Conservation (phyloP, 2,329 filamentous ascomycete species). For the Talaromyces sp. region DNA sequence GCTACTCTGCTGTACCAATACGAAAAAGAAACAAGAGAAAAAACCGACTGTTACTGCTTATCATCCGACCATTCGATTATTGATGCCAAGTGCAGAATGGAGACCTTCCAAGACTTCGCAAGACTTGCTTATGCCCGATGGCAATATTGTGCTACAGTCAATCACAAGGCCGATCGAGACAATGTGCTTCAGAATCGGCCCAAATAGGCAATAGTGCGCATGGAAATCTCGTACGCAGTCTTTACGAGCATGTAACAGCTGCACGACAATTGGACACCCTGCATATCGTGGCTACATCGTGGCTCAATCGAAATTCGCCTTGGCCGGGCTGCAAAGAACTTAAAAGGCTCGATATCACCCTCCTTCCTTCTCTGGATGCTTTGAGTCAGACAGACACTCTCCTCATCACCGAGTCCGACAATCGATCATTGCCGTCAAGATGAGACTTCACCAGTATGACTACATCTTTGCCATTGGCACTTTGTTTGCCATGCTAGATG, state of each 20-base stretch:
- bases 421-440: conserved; percentile 37
- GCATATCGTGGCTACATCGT: not conserved
- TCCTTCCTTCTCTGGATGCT: not conserved
- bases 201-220: conserved; percentile 6
- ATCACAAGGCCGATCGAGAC: not conserved
- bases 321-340: not conserved
- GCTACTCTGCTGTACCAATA: not conserved
- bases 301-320: not conserved
- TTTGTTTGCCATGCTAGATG: conserved; percentile 70
- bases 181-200: not conserved
- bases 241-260: not conserved
- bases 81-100: not conserved
- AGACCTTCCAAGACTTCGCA: not conserved
- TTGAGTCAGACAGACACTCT: not conserved
- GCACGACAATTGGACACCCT: not conserved
- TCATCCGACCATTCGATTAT: not conserved
- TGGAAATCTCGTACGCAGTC: not conserved
- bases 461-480: conserved; percentile 75
- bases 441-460: conserved; percentile 58
- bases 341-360: conserved; percentile 4
- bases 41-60: not conserved
- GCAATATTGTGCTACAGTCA: not conserved
- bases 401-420: not conserved
- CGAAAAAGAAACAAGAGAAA: too few relatives aligned
- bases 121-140: not conserved